A percentile compares a stretch with the other conserved stretches of the same genome.
phyloP scores from a whole-genome alignment of 2,329 filamentous ascomycete species.

The Hypoxylon sp. region DNA sequence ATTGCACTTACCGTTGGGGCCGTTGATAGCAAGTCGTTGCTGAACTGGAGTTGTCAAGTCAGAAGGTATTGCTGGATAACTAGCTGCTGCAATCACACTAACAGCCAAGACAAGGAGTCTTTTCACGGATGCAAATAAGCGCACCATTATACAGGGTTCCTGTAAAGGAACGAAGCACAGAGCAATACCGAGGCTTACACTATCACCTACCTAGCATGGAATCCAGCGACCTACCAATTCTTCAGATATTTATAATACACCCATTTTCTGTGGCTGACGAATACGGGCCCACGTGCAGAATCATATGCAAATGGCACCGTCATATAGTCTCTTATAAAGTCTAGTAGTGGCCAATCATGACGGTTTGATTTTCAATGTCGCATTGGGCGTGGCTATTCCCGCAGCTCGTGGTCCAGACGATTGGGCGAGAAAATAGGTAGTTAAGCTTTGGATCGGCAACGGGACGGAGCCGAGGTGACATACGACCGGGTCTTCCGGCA shows the following conservation, averaged over 20 bases:
- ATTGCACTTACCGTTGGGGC: slow-evolving; percentile 60
- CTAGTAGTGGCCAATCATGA: slow-evolving; percentile 22
- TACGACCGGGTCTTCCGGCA: slow-evolving; percentile 26
- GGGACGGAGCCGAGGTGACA: slow-evolving; percentile 26
- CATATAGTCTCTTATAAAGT: slow-evolving; percentile 12
- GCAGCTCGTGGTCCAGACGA: slow-evolving; percentile 46
- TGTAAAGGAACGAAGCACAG: slow-evolving; percentile 12
- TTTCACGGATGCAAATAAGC: slow-evolving; percentile 43
- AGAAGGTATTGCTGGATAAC: slow-evolving; percentile 62
- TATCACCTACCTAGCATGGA: slow-evolving; percentile 8
- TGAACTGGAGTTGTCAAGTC: slow-evolving; percentile 69
- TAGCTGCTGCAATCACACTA: slow-evolving; percentile 51
- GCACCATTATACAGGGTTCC: slow-evolving; percentile 48
- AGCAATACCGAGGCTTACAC: slow-evolving; percentile 22
- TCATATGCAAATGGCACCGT: slow-evolving; percentile 23
- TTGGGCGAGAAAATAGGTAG: slow-evolving; percentile 41
- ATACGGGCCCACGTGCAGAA: slow-evolving; percentile 30
- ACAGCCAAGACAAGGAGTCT: slow-evolving; percentile 51
- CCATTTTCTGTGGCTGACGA: slow-evolving; percentile 34
- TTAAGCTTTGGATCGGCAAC: slow-evolving; percentile 13
- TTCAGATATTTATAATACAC: slow-evolving; percentile 41
- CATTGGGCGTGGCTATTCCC: slow-evolving; percentile 26
- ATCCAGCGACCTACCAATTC: slow-evolving; percentile 13
- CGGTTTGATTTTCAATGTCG: slow-evolving; percentile 16
- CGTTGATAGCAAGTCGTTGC: slow-evolving; percentile 67